Evolutionary conservation across 2,329 filamentous ascomycete genomes (phyloP).

Genomic region (Hymenoscyphus salicellus): DNA sequence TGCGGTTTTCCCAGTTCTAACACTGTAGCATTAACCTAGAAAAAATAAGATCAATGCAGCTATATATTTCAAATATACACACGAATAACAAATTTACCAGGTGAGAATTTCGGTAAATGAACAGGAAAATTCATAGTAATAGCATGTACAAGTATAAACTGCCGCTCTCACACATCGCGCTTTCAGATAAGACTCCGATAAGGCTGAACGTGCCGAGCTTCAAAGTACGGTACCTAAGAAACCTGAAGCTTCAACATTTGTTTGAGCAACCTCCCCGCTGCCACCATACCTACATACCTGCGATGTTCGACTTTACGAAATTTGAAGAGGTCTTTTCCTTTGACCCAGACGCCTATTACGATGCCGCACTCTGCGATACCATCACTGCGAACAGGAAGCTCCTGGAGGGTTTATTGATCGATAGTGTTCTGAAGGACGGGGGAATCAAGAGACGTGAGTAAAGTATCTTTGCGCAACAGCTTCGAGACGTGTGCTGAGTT

Average conservation of each 20-base stretch:
- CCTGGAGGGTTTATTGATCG: conserved; percentile 74
- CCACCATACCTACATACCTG: conserved; percentile 8
- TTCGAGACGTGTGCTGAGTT: neutral
- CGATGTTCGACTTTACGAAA: conserved; percentile 62
- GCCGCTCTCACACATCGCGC: neutral
- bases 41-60: too few species aligned
- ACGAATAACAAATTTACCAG: too few species aligned
- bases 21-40: too few species aligned
- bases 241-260: conserved; percentile 11
- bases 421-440: conserved; percentile 69
- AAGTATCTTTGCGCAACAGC: neutral
- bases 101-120: too few species aligned
- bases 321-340: conserved; percentile 67
- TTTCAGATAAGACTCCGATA: conserved; percentile 25
- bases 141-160: too few species aligned
- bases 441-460: conserved; percentile 65
- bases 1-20: too few species aligned
- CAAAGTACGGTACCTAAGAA: conserved; percentile 7
- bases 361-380: conserved; percentile 56
- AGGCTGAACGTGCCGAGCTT: too few species aligned
- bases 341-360: conserved; percentile 59
- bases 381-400: conserved; percentile 66
- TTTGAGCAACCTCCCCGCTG: too few species aligned
- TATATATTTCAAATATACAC: too few species aligned
- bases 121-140: too few species aligned